These are phyloP conservation scores for Begonia masoniana DNA, from an alignment of 306 rosid genomes.

Conservation along the genomic window DNA sequence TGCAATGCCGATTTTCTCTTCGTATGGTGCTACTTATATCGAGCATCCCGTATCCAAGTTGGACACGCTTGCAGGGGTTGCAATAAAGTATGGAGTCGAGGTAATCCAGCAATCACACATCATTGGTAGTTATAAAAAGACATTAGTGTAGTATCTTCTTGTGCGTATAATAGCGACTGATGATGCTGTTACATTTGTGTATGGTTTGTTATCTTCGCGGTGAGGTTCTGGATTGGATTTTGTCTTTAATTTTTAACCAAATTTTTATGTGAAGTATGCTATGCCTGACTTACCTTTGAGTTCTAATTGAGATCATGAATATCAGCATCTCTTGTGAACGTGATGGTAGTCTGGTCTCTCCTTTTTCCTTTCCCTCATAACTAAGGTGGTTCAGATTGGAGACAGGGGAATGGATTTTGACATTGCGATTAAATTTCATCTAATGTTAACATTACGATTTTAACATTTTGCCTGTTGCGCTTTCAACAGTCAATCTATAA, in stretches of 20 bases:
- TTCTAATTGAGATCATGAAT: not conserved
- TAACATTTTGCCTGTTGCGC: no score
- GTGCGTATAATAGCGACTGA: not conserved
- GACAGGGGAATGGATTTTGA: no score
- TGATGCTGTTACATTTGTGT: not conserved
- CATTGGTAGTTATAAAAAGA: not conserved
- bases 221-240: not conserved
- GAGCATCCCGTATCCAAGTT: conserved; percentile 13
- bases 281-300: not conserved
- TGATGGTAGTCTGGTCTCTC: no score
- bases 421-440: no score
- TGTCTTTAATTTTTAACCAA: not conserved
- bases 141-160: not conserved
- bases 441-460: no score
- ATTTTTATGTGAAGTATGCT: not conserved
- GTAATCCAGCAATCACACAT: conserved; percentile 4
- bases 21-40: conserved; percentile 2
- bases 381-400: no score
- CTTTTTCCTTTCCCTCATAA: no score
- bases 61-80: conserved; percentile 15
- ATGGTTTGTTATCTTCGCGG: not conserved
- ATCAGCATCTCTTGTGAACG: no score
- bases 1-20: not conserved
- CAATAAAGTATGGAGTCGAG: conserved; percentile 18
- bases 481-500: no score